Percentiles rank a stretch among this genome's conserved stretches.
These are phyloP conservation scores for Xerocomus brunneocitrinus DNA, from an alignment of 768 basidiomycete genomes.

Conservation along the genomic window DNA sequence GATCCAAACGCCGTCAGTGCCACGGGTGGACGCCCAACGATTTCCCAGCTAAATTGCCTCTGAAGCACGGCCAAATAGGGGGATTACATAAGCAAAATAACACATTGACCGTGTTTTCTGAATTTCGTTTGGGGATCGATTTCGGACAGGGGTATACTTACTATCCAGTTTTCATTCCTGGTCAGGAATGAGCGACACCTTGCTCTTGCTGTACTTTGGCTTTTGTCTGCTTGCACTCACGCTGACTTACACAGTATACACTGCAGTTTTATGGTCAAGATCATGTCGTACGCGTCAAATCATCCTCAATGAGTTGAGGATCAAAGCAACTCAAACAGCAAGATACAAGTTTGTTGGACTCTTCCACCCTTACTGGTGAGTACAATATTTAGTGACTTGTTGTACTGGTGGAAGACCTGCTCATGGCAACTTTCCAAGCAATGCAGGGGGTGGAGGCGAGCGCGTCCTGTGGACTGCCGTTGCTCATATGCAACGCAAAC, in stretches of 20 bases:
- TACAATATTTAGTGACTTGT: not conserved
- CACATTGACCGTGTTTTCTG: not conserved
- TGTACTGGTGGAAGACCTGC: slow-evolving; percentile 2
- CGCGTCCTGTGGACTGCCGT: slow-evolving; percentile 93
- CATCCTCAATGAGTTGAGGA: slow-evolving; percentile 19
- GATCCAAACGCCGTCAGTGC: not conserved
- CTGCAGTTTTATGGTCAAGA: slow-evolving; percentile 17
- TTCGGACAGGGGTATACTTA: not conserved
- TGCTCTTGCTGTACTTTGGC: slow-evolving; percentile 15
- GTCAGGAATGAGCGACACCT: slow-evolving; percentile 9
- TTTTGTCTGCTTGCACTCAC: slow-evolving; percentile 6
- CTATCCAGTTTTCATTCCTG: not conserved
- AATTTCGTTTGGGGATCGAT: not conserved
- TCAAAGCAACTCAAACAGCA: not conserved
- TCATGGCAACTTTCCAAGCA: slow-evolving; percentile 50
- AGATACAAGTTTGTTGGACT: slow-evolving; percentile 59
- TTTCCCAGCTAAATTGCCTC: slow-evolving; percentile 1
- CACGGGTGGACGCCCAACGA: not conserved
- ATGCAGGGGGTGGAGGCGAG: slow-evolving; percentile 96
- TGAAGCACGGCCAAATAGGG: not conserved
- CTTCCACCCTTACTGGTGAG: slow-evolving; percentile 96
- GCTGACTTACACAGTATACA: slow-evolving; percentile 25
- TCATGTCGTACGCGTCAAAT: slow-evolving; percentile 17
- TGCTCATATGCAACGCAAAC: slow-evolving; percentile 62
- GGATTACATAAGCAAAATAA: not conserved